Base-by-base conservation (phyloP, 1,284 basidiomycete species). In the Tremellales sp. region DNA sequence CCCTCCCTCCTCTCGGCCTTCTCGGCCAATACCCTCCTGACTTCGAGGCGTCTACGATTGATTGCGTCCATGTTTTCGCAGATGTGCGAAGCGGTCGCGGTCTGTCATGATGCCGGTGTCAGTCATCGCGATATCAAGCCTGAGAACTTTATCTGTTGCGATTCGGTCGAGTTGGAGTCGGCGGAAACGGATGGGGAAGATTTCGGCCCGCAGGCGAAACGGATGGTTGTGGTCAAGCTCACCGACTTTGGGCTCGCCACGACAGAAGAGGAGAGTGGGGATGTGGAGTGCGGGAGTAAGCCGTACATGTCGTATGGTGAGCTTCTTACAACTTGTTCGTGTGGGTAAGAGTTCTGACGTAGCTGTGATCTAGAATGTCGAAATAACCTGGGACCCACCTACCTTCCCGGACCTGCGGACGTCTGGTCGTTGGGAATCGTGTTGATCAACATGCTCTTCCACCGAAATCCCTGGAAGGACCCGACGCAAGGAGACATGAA, bases 381-480 rank as follows among this genome's bases (percentile, higher is more conserved):
- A 70, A 97, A 98, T 79, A 97, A 97, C 73, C 78, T 94, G 57
- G 86, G 87, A 25, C 88, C 90, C 51, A 87, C 85, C 40, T 98
- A 98, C 77, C 81, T 84, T 58, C 92, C 94, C 47, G 86, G 85
- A 59, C 88, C 90, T 53, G 94, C 95, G 51, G 94, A 98, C 74
- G 89, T 97, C 46, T 98, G 94, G 94, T 97, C 93, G 24, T 80
- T 98, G 56, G 95, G 94, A 50, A 94, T 98, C 66, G 94, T 98
- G 51, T 81, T 98, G 59, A 89, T 98, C 78, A 98, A 98, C 73
- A 89, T 98, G 85, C 79, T 98, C 69, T 99, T 97, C 76, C 94
- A 98, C 73, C 88, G 84, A 72, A 97, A 95, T 73, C 94, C 94
- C 16, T 99, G 95, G 91, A 87, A 87, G 40, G 95, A 98, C 70